Evolutionary conservation across 345 rosid genomes (phyloP), one percentile per base, ranked within the genome.

Genomic region (Garcia nutans): DNA sequence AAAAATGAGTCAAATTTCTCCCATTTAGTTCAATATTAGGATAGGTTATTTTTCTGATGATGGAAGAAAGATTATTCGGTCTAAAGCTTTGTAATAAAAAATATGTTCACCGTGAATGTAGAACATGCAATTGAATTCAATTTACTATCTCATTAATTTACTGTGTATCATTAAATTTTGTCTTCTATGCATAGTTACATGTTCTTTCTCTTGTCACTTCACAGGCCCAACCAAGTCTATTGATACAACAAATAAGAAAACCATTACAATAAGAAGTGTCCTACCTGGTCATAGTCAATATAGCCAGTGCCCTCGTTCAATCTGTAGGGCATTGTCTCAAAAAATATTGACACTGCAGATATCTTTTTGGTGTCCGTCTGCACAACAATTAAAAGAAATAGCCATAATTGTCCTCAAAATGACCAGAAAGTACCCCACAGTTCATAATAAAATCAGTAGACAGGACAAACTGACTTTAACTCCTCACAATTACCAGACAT

Each of bases 341-440:
- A 96, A 85, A 96, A 96, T 87, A 96, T 91, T 28, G 99, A 96
- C 54, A 96, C 99, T 69, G 98, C 99, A 77, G 98, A 96, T 73
- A 96, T 93, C 80, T 96, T 96, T 82, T 96, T 96, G 80, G 99
- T 96, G 74, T 93, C 99, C 33, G 99, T 96, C 98, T 96, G 94
- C 85, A 80, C 37, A 87, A 80, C 33, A 71, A 76, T 55, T 37
- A 57, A 78, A 73, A 64, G 60, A 57, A 56, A 71, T 37, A 47
- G 6, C 41, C 26, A 66, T 74, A 28, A 45, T 12, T 31, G 61
- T 52, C 45, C 23, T 65, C 22, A 9, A 65, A 45, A 60, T 60
- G 23, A 60, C 31, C 31, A 60, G 13, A 24, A 60, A 24, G 41
- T 24, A 26, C 10, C 41, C 5, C 41, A 37, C 41, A 3, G 41